Evolutionary conservation across 2,329 filamentous ascomycete genomes (phyloP).

Genomic region (Elsinoe necatrix): DNA sequence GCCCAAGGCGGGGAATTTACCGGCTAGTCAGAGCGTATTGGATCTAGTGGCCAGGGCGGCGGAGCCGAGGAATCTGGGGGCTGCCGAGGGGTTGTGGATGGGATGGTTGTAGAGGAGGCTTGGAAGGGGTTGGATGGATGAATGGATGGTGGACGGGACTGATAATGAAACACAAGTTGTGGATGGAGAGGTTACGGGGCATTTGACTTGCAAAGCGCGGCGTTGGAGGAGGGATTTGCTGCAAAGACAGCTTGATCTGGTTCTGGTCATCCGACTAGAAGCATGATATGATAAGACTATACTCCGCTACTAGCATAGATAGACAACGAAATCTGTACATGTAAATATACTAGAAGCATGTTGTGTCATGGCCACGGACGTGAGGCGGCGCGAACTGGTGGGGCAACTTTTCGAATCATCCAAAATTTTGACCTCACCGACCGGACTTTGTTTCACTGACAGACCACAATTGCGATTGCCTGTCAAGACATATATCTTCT

Average conservation of each 20-base stretch:
- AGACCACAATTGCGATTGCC: background rate
- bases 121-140: background rate
- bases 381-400: background rate
- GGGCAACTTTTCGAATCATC: constrained; percentile 11
- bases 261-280: background rate
- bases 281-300: background rate
- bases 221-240: constrained; percentile 1
- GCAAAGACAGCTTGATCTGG: background rate
- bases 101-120: constrained; percentile 60
- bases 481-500: background rate
- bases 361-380: background rate
- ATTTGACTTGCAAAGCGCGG: constrained; percentile 10
- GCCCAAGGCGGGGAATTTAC: constrained; percentile 58
- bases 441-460: background rate
- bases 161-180: background rate
- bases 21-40: constrained; percentile 94
- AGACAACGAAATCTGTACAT: background rate
- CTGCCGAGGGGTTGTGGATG: constrained; percentile 95
- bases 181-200: background rate
- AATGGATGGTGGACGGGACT: background rate
- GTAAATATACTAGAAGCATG: background rate
- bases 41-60: constrained; percentile 89
- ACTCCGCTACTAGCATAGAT: background rate
- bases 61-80: constrained; percentile 78
- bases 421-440: constrained; percentile 6